phyloP scores from a whole-genome alignment of 2,329 filamentous ascomycete species.

The Cytospora mali region DNA sequence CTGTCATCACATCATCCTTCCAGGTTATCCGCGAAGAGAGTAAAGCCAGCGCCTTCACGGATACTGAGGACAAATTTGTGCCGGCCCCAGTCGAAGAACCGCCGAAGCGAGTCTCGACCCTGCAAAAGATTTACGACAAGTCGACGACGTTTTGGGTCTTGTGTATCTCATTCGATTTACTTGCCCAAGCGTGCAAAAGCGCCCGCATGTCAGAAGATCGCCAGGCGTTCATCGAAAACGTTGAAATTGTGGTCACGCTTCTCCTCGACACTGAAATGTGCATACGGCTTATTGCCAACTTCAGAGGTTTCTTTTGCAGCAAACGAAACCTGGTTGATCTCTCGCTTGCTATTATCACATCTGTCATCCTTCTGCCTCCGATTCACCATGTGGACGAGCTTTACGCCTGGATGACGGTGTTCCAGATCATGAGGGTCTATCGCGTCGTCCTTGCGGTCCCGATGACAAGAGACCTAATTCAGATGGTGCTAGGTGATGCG shows the following conservation, averaged over 20 bases:
- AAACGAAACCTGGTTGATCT: conserved; percentile 81
- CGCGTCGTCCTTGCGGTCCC: conserved; percentile 87
- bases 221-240: conserved; percentile 66
- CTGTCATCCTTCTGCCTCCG: conserved; percentile 80
- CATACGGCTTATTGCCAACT: conserved; percentile 76
- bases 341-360: conserved; percentile 76
- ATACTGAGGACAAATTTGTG: conserved; percentile 58
- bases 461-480: conserved; percentile 83
- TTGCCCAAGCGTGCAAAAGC: conserved; percentile 77
- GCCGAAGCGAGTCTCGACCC: conserved; percentile 44
- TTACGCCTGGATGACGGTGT: conserved; percentile 88
- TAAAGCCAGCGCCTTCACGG: conserved; percentile 89
- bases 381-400: conserved; percentile 71
- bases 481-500: conserved; percentile 86
- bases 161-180: conserved; percentile 77
- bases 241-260: conserved; percentile 76
- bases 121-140: conserved; percentile 76
- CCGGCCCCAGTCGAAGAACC: conserved; percentile 44
- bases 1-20: conserved; percentile 97
- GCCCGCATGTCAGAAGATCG: conserved; percentile 69
- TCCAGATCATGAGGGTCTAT: conserved; percentile 91
- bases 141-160: conserved; percentile 77
- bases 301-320: conserved; percentile 76
- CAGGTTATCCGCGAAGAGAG: conserved; percentile 98
- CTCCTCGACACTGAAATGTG: conserved; percentile 81